Base-by-base conservation (phyloP, 2,329 filamentous ascomycete genomes). In the Pyrenophora graminea region DNA sequence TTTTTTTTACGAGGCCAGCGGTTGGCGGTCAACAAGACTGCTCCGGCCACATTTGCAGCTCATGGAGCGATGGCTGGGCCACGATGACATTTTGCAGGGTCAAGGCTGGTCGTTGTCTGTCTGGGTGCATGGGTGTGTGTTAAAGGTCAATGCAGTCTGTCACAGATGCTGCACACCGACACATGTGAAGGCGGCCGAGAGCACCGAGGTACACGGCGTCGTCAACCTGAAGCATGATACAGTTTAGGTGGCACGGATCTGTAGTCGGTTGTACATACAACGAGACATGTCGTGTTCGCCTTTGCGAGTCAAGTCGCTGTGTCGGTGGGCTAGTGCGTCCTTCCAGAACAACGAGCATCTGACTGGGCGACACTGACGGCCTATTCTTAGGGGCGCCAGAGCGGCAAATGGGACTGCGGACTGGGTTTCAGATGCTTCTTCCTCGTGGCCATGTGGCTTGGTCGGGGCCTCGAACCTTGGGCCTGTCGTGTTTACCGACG, bases 401-500 rank as follows among this genome's bases (percentile, higher is more conserved):
- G 38, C 45, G 38, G 45, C 31, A 42, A 25, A 48, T 48, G 38
- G 27, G 21, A 32, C 33, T 21, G 45, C 31, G 45, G 21, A 32
- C 33, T 21, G 45, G 21, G 45, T 48, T 48, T 48, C 38, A 42
- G 45, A 34, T 39, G 36, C 21, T 23, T 30, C 18, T 41, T 34
- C 38, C 45, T 48, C n/a, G 38, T 48, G 45, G 45, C 45, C 38
- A 48, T 48, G 45, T 48, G 45, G 45, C 39, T 42, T 40, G 23
- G 18, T 42, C 27, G 25, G 31, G 45, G 38, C 39, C 39, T 42
- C 25, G 45, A 42, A 48, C 38, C 31, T 36, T 42, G 27, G 9
- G 45, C 38, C 38, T 48, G 39, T 48, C 32, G 23, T 48, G 45
- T 37, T 48, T 48, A 42, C 45, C 45, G 31, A 48, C 41, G 45